Evolutionary conservation across 768 basidiomycete genomes (phyloP).

Genomic region (Lentinula detonsa): DNA sequence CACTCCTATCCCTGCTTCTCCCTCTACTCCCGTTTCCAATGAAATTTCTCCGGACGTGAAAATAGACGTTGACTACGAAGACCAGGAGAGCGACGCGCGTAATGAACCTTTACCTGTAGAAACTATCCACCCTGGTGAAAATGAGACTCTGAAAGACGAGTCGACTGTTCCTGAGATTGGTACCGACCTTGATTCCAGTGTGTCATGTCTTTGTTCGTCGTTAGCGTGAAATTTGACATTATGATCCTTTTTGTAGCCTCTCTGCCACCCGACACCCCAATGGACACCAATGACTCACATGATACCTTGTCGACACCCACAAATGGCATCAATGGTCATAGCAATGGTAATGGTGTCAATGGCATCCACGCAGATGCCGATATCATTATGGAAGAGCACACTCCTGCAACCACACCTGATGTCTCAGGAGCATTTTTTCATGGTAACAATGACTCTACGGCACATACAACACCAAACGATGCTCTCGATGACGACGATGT

Average conservation of each 20-base stretch:
- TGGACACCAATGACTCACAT: conserved; percentile 27
- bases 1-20: conserved; percentile 35
- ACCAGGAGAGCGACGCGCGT: conserved; percentile 64
- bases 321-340: conserved; percentile 52
- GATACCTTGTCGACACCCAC: conserved; percentile 41
- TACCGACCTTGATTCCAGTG: conserved; percentile 48
- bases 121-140: conserved; percentile 30
- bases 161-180: conserved; percentile 39
- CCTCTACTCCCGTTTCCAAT: conserved; percentile 55
- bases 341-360: conserved; percentile 22
- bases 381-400: conserved; percentile 35
- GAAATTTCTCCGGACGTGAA: conserved; percentile 46
- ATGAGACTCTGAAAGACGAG: conserved; percentile 27
- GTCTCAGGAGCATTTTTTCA: conserved; percentile 27
- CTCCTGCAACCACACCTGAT: conserved; percentile 32
- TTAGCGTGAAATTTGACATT: not conserved
- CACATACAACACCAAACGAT: conserved; percentile 27
- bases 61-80: conserved; percentile 56
- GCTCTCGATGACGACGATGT: conserved; percentile 48
- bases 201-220: conserved; percentile 16
- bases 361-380: conserved; percentile 23
- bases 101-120: conserved; percentile 53
- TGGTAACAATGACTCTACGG: conserved; percentile 28
- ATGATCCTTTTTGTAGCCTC: not conserved
- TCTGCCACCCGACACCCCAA: not conserved